A percentile compares a stretch with the other conserved stretches of the same genome.
Conservation (phyloP, 1,284 basidiomycete genomes). For the Ceratobasidium sp. region DNA sequence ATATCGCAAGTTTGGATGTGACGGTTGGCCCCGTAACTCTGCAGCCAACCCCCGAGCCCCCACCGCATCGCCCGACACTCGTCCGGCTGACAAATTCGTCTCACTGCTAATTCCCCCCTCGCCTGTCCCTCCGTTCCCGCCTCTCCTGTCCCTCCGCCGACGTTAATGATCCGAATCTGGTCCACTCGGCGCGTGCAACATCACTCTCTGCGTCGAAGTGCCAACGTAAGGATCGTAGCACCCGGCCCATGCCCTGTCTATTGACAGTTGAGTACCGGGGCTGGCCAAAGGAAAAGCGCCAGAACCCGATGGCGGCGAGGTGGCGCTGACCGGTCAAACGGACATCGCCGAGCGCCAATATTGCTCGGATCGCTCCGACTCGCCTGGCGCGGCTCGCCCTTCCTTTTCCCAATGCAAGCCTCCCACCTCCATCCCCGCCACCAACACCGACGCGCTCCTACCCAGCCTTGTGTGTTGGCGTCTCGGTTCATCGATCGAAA, state of each 20-base stretch:
- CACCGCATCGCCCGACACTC: neutral
- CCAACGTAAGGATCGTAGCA: slow-evolving; percentile 20
- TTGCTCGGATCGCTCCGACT: slow-evolving; percentile 23
- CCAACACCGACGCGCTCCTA: neutral
- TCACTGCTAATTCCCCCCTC: neutral
- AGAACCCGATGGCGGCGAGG: neutral
- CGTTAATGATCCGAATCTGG: neutral
- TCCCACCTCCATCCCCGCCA: neutral
- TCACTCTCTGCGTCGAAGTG: neutral
- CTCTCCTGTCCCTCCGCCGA: neutral
- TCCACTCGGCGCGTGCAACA: neutral
- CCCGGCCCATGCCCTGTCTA: neutral
- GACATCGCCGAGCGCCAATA: slow-evolving; percentile 29
- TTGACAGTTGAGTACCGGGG: neutral
- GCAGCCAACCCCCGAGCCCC: neutral
- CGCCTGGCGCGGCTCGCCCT: neutral
- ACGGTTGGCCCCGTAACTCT: neutral
- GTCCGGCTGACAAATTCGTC: neutral
- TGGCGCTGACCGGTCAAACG: slow-evolving; percentile 12
- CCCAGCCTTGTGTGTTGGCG: neutral
- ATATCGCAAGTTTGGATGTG: neutral
- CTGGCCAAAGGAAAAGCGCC: neutral
- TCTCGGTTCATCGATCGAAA: slow-evolving; percentile 6
- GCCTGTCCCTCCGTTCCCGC: neutral
- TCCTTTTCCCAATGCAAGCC: neutral